Percentiles rank a stretch among this genome's conserved stretches.
Conservation (phyloP, 176 grass and related monocot genomes). For the Phyllostachys edulis region DNA sequence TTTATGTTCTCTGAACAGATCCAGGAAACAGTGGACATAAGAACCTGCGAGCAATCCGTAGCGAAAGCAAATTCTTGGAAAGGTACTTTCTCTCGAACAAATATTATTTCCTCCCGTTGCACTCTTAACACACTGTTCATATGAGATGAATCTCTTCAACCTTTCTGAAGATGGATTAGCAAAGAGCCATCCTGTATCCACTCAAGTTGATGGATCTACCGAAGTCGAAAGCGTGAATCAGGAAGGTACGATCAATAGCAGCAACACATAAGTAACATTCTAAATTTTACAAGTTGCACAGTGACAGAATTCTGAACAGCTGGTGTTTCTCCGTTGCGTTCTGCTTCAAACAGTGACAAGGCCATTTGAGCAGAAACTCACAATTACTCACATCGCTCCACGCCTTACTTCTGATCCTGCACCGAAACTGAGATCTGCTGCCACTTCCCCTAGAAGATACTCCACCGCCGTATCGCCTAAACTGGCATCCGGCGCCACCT, state of each 20-base stretch:
- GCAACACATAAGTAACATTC: neutral
- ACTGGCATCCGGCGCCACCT: constrained; percentile 54
- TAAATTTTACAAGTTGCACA: neutral
- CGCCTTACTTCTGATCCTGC: constrained; percentile 46
- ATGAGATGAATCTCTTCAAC: neutral
- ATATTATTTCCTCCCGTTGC: neutral
- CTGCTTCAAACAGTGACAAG: constrained; percentile 41
- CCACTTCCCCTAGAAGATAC: constrained; percentile 46
- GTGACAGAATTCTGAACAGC: neutral
- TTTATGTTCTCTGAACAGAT: constrained; percentile 21
- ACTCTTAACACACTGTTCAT: neutral
- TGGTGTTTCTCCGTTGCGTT: neutral
- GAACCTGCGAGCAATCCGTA: constrained; percentile 67
- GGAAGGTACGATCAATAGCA: constrained; percentile 50
- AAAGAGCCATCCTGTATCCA: constrained; percentile 35
- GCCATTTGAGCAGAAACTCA: constrained; percentile 48
- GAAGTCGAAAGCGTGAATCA: constrained; percentile 44
- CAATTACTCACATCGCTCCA: constrained; percentile 51
- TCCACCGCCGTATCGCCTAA: constrained; percentile 63
- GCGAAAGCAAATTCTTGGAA: constrained; percentile 69
- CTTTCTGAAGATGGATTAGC: constrained; percentile 49
- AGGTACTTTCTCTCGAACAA: constrained; percentile 32
- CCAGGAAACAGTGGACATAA: constrained; percentile 75
- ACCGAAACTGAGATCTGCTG: constrained; percentile 56
- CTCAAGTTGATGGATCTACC: constrained; percentile 31